phyloP scores from a whole-genome alignment of 352 stramenopile genomes.

The Thalassiosira sp. region DNA sequence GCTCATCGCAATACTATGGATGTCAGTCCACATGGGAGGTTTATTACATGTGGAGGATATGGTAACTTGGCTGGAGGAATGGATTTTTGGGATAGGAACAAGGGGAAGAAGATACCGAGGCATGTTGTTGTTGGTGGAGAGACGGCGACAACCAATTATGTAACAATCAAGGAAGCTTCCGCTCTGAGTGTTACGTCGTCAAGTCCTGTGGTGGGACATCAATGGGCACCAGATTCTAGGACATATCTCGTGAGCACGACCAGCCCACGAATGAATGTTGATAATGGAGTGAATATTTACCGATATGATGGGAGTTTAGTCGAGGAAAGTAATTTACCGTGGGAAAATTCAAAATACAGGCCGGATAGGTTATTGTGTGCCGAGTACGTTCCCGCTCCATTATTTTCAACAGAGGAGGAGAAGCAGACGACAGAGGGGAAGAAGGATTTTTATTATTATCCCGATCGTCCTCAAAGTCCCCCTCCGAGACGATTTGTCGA shows the following conservation, averaged over 20 bases:
- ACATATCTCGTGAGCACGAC: conserved; percentile 93
- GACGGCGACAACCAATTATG: too few relatives aligned
- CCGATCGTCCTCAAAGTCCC: conserved; percentile 75
- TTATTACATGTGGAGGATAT: conserved; percentile 90
- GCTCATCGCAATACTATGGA: conserved; percentile 94
- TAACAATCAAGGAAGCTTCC: conserved; percentile 50
- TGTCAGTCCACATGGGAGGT: conserved; percentile 94
- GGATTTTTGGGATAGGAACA: conserved; percentile 89
- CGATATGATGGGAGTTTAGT: conserved; percentile 92
- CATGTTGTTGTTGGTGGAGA: conserved; percentile 6
- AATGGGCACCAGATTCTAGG: conserved; percentile 92
- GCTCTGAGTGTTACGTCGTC: conserved; percentile 34
- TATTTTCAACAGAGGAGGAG: conserved; percentile 11
- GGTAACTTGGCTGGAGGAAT: conserved; percentile 94
- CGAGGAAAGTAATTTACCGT: conserved; percentile 58
- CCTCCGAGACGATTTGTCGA: conserved; percentile 37
- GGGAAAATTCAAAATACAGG: conserved; percentile 70
- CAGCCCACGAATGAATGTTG: conserved; percentile 97
- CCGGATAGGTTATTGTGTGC: conserved; percentile 69
- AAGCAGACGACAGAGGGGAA: not conserved
- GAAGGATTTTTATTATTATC: conserved; percentile 62
- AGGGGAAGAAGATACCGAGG: conserved; percentile 90
- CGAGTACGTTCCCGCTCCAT: conserved; percentile 64
- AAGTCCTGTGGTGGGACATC: conserved; percentile 79
- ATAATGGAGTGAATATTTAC: conserved; percentile 97